phyloP scores from a whole-genome alignment of 495 filamentous ascomycete genomes.

The Astrothelium subdiscretum region DNA sequence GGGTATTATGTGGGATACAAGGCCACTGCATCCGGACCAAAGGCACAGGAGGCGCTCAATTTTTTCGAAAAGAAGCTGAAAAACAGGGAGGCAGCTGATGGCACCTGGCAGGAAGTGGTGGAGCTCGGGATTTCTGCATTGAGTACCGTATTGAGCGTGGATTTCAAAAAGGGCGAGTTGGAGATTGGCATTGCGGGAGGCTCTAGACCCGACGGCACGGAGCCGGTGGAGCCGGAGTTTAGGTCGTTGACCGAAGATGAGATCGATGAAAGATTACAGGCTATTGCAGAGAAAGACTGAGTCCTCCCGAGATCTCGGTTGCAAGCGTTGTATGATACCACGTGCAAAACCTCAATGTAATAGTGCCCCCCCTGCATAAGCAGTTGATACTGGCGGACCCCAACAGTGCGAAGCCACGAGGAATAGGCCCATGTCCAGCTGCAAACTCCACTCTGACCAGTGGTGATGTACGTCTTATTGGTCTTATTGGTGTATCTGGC shows the following conservation, averaged over 20 bases:
- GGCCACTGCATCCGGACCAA: constrained; percentile 89
- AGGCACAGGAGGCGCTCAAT: constrained; percentile 96
- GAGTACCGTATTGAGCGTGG: constrained; percentile 91
- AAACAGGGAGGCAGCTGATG: constrained; percentile 91
- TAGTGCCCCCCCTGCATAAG: too few species aligned
- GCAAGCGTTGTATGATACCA: neutral
- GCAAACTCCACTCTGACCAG: neutral
- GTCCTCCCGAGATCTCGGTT: constrained; percentile 4
- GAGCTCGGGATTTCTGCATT: constrained; percentile 89
- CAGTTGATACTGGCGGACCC: too few species aligned
- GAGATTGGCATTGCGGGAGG: constrained; percentile 95
- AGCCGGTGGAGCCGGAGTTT: constrained; percentile 67
- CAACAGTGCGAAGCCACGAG: too few species aligned
- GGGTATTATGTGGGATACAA: constrained; percentile 98
- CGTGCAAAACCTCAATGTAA: neutral
- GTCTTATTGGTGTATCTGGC: neutral
- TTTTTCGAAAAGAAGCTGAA: constrained; percentile 99
- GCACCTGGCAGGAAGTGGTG: constrained; percentile 94
- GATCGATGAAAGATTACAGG: constrained; percentile 95
- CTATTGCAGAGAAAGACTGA: constrained; percentile 96
- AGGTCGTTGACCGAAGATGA: constrained; percentile 88
- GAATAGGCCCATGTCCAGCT: neutral
- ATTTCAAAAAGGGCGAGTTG: constrained; percentile 98
- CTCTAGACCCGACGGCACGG: constrained; percentile 62
- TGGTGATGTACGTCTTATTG: neutral